Evolutionary conservation across 2,329 filamentous ascomycete species (phyloP).

Genomic region (Penicillium janthinellum): DNA sequence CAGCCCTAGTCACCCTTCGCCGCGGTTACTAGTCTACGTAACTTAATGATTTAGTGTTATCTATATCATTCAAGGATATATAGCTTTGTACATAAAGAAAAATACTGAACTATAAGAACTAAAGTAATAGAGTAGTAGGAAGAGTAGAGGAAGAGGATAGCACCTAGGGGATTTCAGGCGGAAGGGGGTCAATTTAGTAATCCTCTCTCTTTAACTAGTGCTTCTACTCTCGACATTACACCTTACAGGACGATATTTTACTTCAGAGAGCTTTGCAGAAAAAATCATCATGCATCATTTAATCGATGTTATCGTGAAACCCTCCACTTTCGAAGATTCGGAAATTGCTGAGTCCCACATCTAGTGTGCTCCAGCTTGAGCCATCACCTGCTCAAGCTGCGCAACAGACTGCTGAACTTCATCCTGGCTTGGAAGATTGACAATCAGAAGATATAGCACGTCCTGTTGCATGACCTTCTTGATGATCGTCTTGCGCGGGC

Average conservation of each 20-base stretch:
- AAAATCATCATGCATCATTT: background rate
- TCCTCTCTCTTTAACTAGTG: too few species aligned
- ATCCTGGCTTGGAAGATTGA: conserved; percentile 12
- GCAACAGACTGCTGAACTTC: conserved; percentile 11
- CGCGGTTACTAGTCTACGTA: too few species aligned
- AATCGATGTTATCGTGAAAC: background rate
- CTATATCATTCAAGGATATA: too few species aligned
- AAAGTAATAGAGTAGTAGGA: too few species aligned
- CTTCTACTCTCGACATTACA: background rate
- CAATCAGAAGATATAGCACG: conserved; percentile 15
- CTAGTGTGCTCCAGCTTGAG: background rate
- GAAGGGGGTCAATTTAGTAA: too few species aligned
- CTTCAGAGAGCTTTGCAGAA: background rate
- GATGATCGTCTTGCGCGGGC: conserved; percentile 2
- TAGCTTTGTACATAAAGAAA: too few species aligned
- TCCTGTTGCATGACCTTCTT: conserved; percentile 13
- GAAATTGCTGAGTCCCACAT: background rate
- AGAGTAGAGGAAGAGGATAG: too few species aligned
- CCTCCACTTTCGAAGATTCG: background rate
- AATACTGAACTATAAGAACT: too few species aligned
- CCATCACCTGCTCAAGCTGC: background rate
- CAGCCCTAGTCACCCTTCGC: too few species aligned
- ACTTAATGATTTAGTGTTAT: too few species aligned
- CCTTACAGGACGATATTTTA: background rate
- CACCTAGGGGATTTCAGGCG: too few species aligned